Evolutionary conservation across 1,139 yeast genomes (phyloP), one percentile per base, ranked within the genome.

Genomic region (Pneumocystis sp.): DNA sequence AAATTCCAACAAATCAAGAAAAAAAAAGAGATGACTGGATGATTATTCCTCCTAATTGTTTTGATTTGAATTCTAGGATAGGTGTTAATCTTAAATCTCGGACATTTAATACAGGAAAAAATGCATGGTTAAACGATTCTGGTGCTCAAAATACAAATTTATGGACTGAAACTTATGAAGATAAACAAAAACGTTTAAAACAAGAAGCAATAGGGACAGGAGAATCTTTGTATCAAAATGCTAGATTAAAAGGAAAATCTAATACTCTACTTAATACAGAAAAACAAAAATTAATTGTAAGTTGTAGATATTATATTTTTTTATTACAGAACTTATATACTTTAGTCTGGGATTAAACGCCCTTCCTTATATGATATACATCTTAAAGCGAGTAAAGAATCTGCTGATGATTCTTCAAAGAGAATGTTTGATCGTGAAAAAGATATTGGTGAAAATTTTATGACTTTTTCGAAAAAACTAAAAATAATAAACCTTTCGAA

Each of bases 341-440:
- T 72, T 69, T 62, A 68, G 65, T 37, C 62, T 66, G 15, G 60
- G 64, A 10, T 31, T 66, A 29, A 71, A 66, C 42, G 62, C 63
- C 56, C 67, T 25, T 50, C 57, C 12, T 50, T 50, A 29, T 50
- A 69, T 45, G 68, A 66, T 17, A 69, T 67, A 37, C 69, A 66
- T 12, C 25, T 61, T 29, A 64, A 64, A 3, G 31, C 64, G 57
- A 56, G 66, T 44, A 60, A 37, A n/a, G 66, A 17, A 31, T 63
- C 39, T 21, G 63, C 65, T 63, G 65, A 66, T 63, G 64, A 67
- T 19, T 66, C 67, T 25, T 64, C 66, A 39, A 68, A 68, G 61
- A 68, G 71, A 12, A 64, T 63, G 45, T 67, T 70, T 61, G 70
- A 68, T 59, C 63, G 66, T 39, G 70, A 69, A 60, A 70, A 69